These are phyloP conservation scores for Lodderomyces theae DNA, from an alignment of 1,139 yeast genomes.

Conservation along the genomic window DNA sequence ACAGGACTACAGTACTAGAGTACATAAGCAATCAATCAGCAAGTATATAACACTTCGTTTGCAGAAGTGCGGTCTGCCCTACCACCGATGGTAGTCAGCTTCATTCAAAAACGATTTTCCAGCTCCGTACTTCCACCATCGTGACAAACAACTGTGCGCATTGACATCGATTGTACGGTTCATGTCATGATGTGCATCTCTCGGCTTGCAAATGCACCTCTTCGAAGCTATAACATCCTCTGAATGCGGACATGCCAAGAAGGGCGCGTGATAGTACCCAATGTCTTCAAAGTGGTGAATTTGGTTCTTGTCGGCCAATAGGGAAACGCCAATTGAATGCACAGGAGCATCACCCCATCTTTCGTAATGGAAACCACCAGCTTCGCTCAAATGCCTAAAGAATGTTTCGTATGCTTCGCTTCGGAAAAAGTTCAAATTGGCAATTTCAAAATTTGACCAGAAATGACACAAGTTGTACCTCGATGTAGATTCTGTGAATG, in stretches of 20 bases:
- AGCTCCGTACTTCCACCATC: slow-evolving; percentile 82
- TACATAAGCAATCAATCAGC: too few relatives aligned
- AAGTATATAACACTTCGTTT: too few relatives aligned
- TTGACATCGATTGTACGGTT: slow-evolving; percentile 51
- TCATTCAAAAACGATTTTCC: slow-evolving; percentile 52
- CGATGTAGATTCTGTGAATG: slow-evolving; percentile 29
- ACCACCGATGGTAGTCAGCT: slow-evolving; percentile 17
- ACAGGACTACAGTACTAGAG: neutral
- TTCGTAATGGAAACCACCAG: slow-evolving; percentile 87
- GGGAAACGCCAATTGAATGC: slow-evolving; percentile 72
- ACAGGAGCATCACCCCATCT: slow-evolving; percentile 99
- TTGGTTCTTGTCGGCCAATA: slow-evolving; percentile 64
- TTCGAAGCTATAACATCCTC: slow-evolving; percentile 48
- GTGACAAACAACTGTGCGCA: slow-evolving; percentile 68
- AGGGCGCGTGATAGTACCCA: slow-evolving; percentile 85
- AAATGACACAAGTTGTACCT: slow-evolving; percentile 89
- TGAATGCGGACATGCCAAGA: slow-evolving; percentile 73
- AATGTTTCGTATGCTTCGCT: slow-evolving; percentile 65
- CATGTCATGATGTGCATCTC: slow-evolving; percentile 32
- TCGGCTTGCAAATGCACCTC: slow-evolving; percentile 65
- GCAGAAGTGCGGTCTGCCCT: neutral
- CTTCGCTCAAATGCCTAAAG: slow-evolving; percentile 63
- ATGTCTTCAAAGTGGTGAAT: slow-evolving; percentile 89
- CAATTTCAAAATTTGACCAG: slow-evolving; percentile 95
- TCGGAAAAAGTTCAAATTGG: slow-evolving; percentile 74